Evolutionary conservation across 2,329 filamentous ascomycete genomes (phyloP).

Genomic region (Pezicula radicicola): DNA sequence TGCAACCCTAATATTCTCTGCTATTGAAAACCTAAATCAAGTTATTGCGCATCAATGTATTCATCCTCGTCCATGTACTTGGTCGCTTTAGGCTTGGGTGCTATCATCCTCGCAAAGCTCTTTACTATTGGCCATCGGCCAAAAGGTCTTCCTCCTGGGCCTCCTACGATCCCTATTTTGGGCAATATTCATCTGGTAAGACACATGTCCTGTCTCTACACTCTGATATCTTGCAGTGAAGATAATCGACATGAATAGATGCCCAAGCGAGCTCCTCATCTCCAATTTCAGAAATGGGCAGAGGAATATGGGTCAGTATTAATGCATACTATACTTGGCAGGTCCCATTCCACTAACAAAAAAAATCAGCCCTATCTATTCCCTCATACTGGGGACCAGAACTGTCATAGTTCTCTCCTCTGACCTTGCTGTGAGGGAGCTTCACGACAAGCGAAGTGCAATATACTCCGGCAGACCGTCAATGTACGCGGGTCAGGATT

Average conservation of each 20-base stretch:
- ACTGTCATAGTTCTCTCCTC: slow-evolving; percentile 11
- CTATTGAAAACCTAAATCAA: too few species aligned
- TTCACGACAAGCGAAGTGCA: slow-evolving; percentile 13
- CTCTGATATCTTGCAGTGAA: too few species aligned
- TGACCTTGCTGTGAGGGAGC: slow-evolving; percentile 14
- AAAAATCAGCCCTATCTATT: slow-evolving; percentile 23
- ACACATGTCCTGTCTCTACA: not conserved
- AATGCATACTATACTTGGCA: not conserved
- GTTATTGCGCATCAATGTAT: too few species aligned
- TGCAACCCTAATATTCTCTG: too few species aligned
- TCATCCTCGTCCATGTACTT: too few species aligned
- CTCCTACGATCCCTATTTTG: slow-evolving; percentile 14
- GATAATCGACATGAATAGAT: slow-evolving; percentile 2
- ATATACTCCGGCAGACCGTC: slow-evolving; percentile 12
- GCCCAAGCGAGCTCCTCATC: slow-evolving; percentile 4
- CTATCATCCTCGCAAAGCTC: not conserved
- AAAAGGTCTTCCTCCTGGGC: slow-evolving; percentile 12
- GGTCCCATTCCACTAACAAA: not conserved
- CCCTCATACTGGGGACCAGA: slow-evolving; percentile 16
- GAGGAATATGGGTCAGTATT: slow-evolving; percentile 14
- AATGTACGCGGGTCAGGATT: slow-evolving; percentile 9
- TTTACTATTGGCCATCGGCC: slow-evolving; percentile 8
- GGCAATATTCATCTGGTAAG: slow-evolving; percentile 10
- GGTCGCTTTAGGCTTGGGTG: not conserved
- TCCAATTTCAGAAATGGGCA: slow-evolving; percentile 17